These are phyloP conservation scores for Plantago elongata DNA, from an alignment of 257 asterid species.

Conservation along the genomic window DNA sequence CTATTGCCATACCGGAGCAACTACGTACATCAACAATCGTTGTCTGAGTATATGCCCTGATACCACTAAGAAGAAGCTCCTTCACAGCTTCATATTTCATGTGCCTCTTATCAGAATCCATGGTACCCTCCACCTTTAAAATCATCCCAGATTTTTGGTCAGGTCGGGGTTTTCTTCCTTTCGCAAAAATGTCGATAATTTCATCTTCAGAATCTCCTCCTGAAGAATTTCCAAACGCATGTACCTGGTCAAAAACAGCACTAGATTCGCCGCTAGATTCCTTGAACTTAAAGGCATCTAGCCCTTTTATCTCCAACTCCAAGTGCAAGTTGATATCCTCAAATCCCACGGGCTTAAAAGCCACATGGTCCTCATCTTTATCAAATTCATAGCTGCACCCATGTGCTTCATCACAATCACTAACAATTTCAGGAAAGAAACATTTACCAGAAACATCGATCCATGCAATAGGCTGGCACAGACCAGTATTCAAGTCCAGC, in stretches of 20 bases:
- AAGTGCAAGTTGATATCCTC: conserved; percentile 56
- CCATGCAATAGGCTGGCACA: conserved; percentile 72
- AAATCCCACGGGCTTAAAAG: conserved; percentile 31
- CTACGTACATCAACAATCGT: conserved; percentile 38
- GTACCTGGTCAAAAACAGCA: conserved; percentile 38
- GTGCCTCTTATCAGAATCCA: conserved; percentile 20
- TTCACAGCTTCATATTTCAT: conserved; percentile 34
- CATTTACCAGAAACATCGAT: conserved; percentile 75
- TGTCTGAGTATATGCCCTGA: conserved; percentile 32
- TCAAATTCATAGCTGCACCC: conserved; percentile 23
- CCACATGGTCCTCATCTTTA: conserved; percentile 25
- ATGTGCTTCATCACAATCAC: conserved; percentile 30
- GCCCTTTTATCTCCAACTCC: conserved; percentile 63
- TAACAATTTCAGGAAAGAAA: conserved; percentile 65
- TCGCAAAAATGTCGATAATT: conserved; percentile 31
- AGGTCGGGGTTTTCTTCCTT: conserved; percentile 27
- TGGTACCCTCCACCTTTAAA: conserved; percentile 25
- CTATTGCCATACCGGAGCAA: conserved; percentile 34
- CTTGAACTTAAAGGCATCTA: conserved; percentile 35
- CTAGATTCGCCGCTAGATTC: conserved; percentile 76
- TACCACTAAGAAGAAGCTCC: conserved; percentile 47
- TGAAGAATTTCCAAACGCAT: conserved; percentile 28
- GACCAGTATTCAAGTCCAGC: conserved; percentile 62
- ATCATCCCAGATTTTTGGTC: conserved; percentile 29
- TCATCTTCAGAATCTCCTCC: conserved; percentile 34